Evolutionary conservation across 371 early-diverging fungal genomes (phyloP).

Genomic region (Mucor saturninus): DNA sequence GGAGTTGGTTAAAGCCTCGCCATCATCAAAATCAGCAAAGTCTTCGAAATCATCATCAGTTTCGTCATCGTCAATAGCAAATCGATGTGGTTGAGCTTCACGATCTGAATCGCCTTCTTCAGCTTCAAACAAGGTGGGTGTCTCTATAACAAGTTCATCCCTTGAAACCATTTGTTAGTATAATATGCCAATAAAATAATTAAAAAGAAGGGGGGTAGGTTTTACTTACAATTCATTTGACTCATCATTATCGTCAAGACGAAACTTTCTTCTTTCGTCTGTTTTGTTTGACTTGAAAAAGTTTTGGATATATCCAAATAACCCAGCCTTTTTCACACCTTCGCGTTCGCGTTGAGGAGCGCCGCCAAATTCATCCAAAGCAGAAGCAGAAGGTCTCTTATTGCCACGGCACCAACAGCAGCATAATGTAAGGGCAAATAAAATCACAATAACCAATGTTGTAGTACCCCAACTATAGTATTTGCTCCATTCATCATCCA

Average conservation of each 20-base stretch:
- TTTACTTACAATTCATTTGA: constrained; percentile 52
- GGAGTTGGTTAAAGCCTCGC: constrained; percentile 13
- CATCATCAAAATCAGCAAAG: constrained; percentile 48
- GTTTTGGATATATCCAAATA: constrained; percentile 3
- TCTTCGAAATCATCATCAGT: constrained; percentile 42
- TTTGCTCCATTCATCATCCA: constrained; percentile 9
- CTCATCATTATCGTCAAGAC: constrained; percentile 49
- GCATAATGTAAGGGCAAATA: constrained; percentile 29
- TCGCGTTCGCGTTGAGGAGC: constrained; percentile 27
- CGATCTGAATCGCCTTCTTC: constrained; percentile 31
- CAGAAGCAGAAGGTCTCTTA: constrained; percentile 14
- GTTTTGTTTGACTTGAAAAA: constrained; percentile 1
- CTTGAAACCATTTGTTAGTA: constrained; percentile 23
- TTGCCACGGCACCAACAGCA: constrained; percentile 39
- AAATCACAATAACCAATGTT: constrained; percentile 32
- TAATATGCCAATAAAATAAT: background rate
- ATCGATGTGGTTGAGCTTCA: constrained; percentile 19
- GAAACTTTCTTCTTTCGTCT: constrained; percentile 27
- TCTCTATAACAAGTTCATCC: constrained; percentile 53
- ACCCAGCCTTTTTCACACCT: constrained; percentile 5
- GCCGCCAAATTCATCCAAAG: constrained; percentile 26
- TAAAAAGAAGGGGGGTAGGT: background rate
- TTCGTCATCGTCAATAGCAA: constrained; percentile 39
- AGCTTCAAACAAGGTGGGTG: constrained; percentile 49
- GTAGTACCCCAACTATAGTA: constrained; percentile 34